A percentile compares a stretch with the other conserved stretches of the same genome.
phyloP scores from a whole-genome alignment of 2,329 filamentous ascomycete genomes.

The Exophiala sp. region DNA sequence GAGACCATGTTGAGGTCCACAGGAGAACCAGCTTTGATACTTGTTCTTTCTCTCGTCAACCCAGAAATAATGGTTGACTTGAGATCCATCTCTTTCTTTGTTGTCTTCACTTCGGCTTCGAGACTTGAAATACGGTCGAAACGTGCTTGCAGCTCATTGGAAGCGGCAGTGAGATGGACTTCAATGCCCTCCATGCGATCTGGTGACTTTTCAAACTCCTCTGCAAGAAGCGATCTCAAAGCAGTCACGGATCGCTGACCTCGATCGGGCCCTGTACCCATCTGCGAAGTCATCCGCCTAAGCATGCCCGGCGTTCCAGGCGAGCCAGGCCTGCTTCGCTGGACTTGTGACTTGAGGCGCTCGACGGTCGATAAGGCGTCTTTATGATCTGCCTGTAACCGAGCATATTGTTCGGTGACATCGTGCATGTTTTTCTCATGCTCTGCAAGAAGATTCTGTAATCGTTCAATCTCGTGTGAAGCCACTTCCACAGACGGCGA shows the following conservation, averaged over 20 bases:
- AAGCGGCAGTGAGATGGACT: constrained; percentile 81
- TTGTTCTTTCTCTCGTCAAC: constrained; percentile 86
- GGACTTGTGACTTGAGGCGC: constrained; percentile 80
- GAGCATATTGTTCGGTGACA: constrained; percentile 73
- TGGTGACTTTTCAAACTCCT: constrained; percentile 77
- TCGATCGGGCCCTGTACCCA: constrained; percentile 79
- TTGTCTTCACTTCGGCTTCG: constrained; percentile 75
- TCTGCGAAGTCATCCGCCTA: constrained; percentile 89
- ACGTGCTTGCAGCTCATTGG: constrained; percentile 83
- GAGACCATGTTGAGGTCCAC: constrained; percentile 90
- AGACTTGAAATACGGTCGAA: constrained; percentile 88
- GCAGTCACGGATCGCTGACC: constrained; percentile 88
- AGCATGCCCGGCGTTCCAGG: constrained; percentile 64
- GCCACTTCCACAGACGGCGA: constrained; percentile 19
- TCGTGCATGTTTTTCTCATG: constrained; percentile 72
- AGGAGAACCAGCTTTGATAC: constrained; percentile 72
- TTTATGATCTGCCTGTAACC: constrained; percentile 77
- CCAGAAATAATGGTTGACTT: constrained; percentile 97
- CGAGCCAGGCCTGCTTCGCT: constrained; percentile 61
- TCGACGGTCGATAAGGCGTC: constrained; percentile 82
- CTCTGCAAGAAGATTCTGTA: constrained; percentile 68
- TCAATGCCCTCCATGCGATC: constrained; percentile 92
- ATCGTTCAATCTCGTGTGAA: constrained; percentile 64
- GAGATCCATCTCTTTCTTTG: constrained; percentile 93
- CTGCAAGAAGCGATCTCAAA: constrained; percentile 79